These are phyloP conservation scores for Kwoniella newhampshirensis DNA, from an alignment of 768 basidiomycete genomes.

Conservation along the genomic window DNA sequence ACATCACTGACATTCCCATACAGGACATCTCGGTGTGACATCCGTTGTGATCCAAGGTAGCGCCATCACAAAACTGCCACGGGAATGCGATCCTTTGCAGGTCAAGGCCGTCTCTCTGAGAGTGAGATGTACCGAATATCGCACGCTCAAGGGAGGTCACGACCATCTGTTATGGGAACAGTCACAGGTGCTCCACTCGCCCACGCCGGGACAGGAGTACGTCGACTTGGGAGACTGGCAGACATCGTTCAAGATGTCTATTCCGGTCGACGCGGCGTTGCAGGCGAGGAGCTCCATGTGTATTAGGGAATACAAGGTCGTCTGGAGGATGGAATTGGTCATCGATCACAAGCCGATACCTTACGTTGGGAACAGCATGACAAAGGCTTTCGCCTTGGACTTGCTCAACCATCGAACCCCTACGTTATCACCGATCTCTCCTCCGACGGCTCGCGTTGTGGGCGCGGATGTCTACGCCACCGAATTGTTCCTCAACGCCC, in stretches of 20 bases:
- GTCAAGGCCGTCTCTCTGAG: conserved; percentile 25
- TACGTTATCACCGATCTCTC: conserved; percentile 34
- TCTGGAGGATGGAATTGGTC: conserved; percentile 37
- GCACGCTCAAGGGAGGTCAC: conserved; percentile 19
- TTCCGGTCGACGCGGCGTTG: conserved; percentile 30
- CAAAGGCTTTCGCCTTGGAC: conserved; percentile 35
- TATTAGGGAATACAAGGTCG: conserved; percentile 34
- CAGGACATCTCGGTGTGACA: conserved; percentile 43
- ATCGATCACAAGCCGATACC: conserved; percentile 45
- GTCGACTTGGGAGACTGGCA: conserved; percentile 37
- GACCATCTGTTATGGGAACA: conserved; percentile 36
- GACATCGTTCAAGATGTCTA: conserved; percentile 25
- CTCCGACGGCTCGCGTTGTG: conserved; percentile 27
- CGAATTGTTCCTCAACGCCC: conserved; percentile 27
- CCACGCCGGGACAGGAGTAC: conserved; percentile 16
- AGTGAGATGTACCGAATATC: conserved; percentile 31
- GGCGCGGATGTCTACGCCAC: conserved; percentile 23
- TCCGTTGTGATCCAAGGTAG: conserved; percentile 33
- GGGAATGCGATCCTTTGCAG: conserved; percentile 27
- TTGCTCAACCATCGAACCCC: conserved; percentile 30
- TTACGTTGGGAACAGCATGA: conserved; percentile 35
- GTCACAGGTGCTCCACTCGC: conserved; percentile 18
- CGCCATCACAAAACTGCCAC: conserved; percentile 27
- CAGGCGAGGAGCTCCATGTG: conserved; percentile 26
- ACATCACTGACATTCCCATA: neutral